A percentile compares a stretch with the other conserved stretches of the same genome.
Evolutionary conservation across 1,139 yeast species (phyloP).

Genomic region (Tardiomyces digboiensis): DNA sequence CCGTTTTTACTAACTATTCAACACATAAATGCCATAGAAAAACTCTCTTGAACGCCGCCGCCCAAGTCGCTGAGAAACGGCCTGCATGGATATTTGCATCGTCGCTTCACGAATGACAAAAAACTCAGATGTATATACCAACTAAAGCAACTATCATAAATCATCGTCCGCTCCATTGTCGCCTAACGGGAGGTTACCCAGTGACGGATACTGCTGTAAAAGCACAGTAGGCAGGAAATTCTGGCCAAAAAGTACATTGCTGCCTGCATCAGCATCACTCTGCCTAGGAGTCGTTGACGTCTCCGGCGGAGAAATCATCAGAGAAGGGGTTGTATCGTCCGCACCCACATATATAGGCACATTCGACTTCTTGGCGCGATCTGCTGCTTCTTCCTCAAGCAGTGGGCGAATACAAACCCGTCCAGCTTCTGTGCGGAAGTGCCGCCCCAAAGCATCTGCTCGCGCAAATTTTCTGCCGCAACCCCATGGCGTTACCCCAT

Average conservation of each 20-base stretch:
- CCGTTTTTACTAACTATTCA: too few relatives aligned
- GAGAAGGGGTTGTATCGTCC: background rate
- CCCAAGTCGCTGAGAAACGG: too few relatives aligned
- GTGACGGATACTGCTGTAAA: background rate
- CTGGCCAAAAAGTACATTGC: too few relatives aligned
- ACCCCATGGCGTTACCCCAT: constrained; percentile 64
- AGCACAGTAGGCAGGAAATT: background rate
- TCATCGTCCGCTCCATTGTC: background rate
- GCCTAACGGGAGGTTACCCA: background rate
- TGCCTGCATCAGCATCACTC: background rate
- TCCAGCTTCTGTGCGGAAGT: constrained; percentile 92
- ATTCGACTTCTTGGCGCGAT: constrained; percentile 5
- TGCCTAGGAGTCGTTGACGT: background rate
- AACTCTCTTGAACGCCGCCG: too few relatives aligned
- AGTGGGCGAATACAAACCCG: constrained; percentile 69
- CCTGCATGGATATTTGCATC: too few relatives aligned
- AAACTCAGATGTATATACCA: background rate
- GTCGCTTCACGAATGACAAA: too few relatives aligned
- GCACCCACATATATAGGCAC: background rate
- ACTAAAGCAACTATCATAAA: too few relatives aligned
- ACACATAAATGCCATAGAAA: too few relatives aligned
- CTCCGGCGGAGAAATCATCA: background rate
- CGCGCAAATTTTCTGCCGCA: constrained; percentile 92
- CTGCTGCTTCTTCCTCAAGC: constrained; percentile 51
- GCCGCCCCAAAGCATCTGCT: constrained; percentile 91